Evolutionary conservation across 805 yeast species (phyloP).

Genomic region (Kurtzmaniella fragi): DNA sequence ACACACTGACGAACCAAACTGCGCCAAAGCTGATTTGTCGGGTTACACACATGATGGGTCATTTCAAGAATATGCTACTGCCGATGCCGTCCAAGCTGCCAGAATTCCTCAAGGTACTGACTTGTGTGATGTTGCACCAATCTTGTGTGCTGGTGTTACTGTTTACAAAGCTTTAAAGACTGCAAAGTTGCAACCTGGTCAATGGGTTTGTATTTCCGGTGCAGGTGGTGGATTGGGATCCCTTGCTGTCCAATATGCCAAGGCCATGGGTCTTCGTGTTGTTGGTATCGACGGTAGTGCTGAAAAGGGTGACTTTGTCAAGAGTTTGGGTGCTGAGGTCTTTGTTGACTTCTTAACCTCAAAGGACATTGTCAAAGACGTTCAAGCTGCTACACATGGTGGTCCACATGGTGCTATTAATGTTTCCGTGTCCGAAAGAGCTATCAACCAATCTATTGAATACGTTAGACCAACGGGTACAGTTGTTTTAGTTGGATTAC

Average conservation of each 20-base stretch:
- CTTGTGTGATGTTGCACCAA: constrained; percentile 72
- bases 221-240: constrained; percentile 81
- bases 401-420: constrained; percentile 76
- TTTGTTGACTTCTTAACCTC: constrained; percentile 55
- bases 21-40: constrained; percentile 57
- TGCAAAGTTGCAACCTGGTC: constrained; percentile 62
- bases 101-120: constrained; percentile 69
- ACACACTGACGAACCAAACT: constrained; percentile 62
- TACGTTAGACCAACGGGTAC: constrained; percentile 36
- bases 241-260: constrained; percentile 68
- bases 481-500: constrained; percentile 57
- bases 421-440: constrained; percentile 68
- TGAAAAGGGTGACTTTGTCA: constrained; percentile 50
- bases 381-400: constrained; percentile 57
- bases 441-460: constrained; percentile 56
- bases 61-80: constrained; percentile 87
- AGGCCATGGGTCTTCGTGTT: constrained; percentile 72
- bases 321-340: constrained; percentile 61
- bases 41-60: constrained; percentile 91
- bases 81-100: constrained; percentile 85
- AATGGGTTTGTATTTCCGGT: constrained; percentile 75
- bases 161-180: constrained; percentile 88
- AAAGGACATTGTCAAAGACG: constrained; percentile 51
- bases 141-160: constrained; percentile 88
- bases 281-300: constrained; percentile 69